Evolutionary conservation across 2,329 filamentous ascomycete species (phyloP), one percentile per base, ranked within the genome.

Genomic region (Aureobasidium sp.): DNA sequence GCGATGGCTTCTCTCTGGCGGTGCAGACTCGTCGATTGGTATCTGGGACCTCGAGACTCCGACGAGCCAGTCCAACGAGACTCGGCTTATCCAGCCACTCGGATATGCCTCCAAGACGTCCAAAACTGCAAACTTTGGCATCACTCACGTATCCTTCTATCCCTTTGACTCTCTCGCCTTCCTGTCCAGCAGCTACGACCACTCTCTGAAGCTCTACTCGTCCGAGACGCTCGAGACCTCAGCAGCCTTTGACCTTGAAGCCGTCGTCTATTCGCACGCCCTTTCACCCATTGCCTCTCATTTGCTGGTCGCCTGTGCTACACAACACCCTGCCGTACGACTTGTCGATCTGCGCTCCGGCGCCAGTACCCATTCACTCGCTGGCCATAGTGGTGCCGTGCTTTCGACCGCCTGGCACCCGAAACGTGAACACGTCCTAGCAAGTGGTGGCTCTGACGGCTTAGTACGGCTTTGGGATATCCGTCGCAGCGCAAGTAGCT

Each of bases 381-480:
- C 83, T 76, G 71, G 78, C 68, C 69, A 84, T 79, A 63, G 74
- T 7, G 74, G 76, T 9, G 80, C 81, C 11, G 80, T 87, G 52
- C 78, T 87, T 25, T 82, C 82, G 58, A 81, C 85, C 29, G 82
- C 86, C 4, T 97, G 94, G 94, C 93, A 90, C 62, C 92, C 92
- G 0, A 83, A 84, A 5, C 81, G 87, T 52, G 89, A 92, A 51
- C 84, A 96, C 70, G 79, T 95, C 4, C 82, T 97, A 2, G 90
- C 88, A 11, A 93, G 89, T 56, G 91, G 90, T 0, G 89, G 90
- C n/a, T 84, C 87, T 0, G 92, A 97, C 71, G 92, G 92, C 22
- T 87, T 85, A 11, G 85, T 92, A 2, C 84, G 91, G 25, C 79
- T 97, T 39, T 97, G 93, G 87, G 93, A 97, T 72, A 84, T 97